These are phyloP conservation scores for Diutina neorugosa DNA, from an alignment of 1,139 yeast genomes.

Conservation along the genomic window DNA sequence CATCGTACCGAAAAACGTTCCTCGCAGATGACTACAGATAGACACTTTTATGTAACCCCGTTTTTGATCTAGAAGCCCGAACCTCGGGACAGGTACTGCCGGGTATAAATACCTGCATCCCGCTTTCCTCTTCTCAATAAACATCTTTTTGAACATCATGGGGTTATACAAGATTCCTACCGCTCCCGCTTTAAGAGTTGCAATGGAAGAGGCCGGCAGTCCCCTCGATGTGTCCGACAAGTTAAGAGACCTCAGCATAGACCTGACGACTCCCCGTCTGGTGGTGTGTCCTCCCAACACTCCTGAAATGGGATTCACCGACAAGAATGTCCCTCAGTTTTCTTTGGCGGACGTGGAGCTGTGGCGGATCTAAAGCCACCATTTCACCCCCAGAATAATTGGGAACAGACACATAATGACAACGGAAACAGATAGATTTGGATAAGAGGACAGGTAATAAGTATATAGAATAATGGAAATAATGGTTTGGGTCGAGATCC, in stretches of 20 bases:
- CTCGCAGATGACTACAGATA: neutral
- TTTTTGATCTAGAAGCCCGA: neutral
- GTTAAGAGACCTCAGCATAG: neutral
- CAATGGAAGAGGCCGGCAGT: neutral
- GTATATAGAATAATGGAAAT: neutral
- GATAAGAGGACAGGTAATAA: neutral
- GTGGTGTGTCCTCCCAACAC: slow-evolving; percentile 3
- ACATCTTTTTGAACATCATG: neutral
- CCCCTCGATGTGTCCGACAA: neutral
- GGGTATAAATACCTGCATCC: neutral
- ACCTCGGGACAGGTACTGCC: neutral
- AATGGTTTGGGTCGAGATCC: neutral
- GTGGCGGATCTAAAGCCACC: neutral
- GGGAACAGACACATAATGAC: neutral
- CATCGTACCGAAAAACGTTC: neutral
- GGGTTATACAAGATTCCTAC: neutral
- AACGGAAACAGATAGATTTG: neutral
- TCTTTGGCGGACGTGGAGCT: neutral
- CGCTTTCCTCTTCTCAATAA: neutral
- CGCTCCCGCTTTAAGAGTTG: neutral
- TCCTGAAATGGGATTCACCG: neutral
- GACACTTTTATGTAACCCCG: neutral
- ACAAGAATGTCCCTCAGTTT: neutral
- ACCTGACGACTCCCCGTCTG: neutral
- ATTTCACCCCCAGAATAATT: neutral